These are phyloP conservation scores for Pseudoscleropodium purum DNA, from an alignment of 225 moss, liverwort and hornwort species.

Conservation along the genomic window DNA sequence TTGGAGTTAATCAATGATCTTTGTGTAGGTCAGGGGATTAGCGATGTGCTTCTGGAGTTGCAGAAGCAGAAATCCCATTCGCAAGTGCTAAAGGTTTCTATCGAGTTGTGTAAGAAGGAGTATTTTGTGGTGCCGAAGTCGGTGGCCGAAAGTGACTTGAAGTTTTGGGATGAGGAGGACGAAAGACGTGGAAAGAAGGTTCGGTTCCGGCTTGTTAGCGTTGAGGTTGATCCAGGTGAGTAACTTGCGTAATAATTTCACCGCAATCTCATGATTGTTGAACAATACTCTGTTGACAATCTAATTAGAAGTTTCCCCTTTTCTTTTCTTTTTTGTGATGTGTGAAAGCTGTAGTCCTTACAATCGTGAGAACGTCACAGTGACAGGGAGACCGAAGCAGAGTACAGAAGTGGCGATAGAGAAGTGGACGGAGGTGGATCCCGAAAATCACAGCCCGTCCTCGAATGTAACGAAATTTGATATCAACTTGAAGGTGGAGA, in stretches of 20 bases:
- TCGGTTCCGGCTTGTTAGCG: conserved; percentile 24
- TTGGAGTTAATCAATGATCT: conserved; percentile 1
- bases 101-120: conserved; percentile 34
- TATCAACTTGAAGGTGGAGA: conserved; percentile 27
- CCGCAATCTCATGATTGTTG: background rate
- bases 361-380: background rate
- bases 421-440: conserved; percentile 20
- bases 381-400: conserved; percentile 23
- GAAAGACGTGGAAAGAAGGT: conserved; percentile 27
- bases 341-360: background rate
- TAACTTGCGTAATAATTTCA: background rate
- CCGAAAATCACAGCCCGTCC: conserved; percentile 1
- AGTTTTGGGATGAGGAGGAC: conserved; percentile 29
- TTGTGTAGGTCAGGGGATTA: background rate
- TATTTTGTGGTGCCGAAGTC: conserved; percentile 17
- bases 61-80: background rate
- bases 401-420: conserved; percentile 26
- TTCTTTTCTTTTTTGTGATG: background rate
- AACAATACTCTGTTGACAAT: background rate
- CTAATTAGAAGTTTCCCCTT: background rate
- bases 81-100: conserved; percentile 6
- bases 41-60: background rate
- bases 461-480: conserved; percentile 20
- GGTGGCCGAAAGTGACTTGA: background rate
- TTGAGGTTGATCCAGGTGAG: conserved; percentile 29